phyloP scores from a whole-genome alignment of 1,284 basidiomycete genomes.

The Kwoniella shivajii region DNA sequence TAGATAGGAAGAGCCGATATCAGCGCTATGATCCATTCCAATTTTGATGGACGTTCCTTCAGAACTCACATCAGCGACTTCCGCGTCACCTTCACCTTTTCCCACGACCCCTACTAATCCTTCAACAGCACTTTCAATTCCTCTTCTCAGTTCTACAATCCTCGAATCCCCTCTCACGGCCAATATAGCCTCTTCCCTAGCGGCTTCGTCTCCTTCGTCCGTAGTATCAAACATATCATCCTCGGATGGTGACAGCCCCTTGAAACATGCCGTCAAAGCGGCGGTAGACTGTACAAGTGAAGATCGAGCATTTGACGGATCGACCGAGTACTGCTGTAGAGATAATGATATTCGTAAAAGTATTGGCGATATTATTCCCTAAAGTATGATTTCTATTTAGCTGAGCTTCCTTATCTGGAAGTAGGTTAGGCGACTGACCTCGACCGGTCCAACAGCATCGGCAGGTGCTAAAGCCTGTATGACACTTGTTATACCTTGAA shows the following conservation, averaged over 20 bases:
- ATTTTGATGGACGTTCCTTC: background rate
- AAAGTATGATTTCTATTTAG: background rate
- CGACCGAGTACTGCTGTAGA: slow-evolving; percentile 56
- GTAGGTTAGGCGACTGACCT: slow-evolving; percentile 56
- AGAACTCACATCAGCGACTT: slow-evolving; percentile 66
- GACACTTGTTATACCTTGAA: slow-evolving; percentile 86
- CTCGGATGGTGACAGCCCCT: slow-evolving; percentile 73
- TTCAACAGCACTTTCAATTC: slow-evolving; percentile 64
- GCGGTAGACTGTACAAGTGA: slow-evolving; percentile 63
- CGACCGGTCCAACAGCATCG: slow-evolving; percentile 75
- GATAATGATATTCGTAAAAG: slow-evolving; percentile 68
- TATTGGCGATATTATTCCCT: slow-evolving; percentile 76
- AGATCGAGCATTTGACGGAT: slow-evolving; percentile 21
- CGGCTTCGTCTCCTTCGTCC: slow-evolving; percentile 40
- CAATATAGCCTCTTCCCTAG: slow-evolving; percentile 57
- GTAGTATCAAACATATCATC: slow-evolving; percentile 64
- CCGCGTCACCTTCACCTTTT: slow-evolving; percentile 73
- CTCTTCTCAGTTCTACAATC: slow-evolving; percentile 65
- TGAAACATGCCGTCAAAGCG: slow-evolving; percentile 76
- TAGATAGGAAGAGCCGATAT: slow-evolving; percentile 4
- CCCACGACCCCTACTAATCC: slow-evolving; percentile 68
- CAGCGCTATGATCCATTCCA: background rate
- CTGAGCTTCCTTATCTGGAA: background rate
- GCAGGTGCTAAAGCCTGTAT: slow-evolving; percentile 78
- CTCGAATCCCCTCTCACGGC: slow-evolving; percentile 67